Evolutionary conservation across 2,329 filamentous ascomycete species (phyloP).

Genomic region (Colletotrichum theobromicola): DNA sequence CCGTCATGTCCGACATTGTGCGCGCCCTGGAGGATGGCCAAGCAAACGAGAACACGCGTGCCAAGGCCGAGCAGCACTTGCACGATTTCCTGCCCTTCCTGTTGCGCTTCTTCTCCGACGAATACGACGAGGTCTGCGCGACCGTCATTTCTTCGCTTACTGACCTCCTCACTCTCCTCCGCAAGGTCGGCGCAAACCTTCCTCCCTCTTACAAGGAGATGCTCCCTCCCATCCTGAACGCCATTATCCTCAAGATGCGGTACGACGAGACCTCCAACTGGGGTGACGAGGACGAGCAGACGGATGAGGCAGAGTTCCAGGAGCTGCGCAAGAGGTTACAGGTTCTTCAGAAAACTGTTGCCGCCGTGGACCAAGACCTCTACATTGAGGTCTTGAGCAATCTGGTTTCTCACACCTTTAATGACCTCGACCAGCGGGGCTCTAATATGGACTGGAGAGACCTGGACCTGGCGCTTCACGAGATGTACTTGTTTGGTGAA

Average conservation of each 20-base stretch:
- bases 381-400: slow-evolving; percentile 90
- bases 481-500: slow-evolving; percentile 96
- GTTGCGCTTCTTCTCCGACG: slow-evolving; percentile 93
- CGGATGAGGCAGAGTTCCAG: slow-evolving; percentile 96
- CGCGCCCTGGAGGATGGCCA: slow-evolving; percentile 76
- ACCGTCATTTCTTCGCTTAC: slow-evolving; percentile 93
- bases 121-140: slow-evolving; percentile 97
- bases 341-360: slow-evolving; percentile 90
- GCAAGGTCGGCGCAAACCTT: slow-evolving; percentile 72
- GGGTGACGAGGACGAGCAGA: slow-evolving; percentile 93
- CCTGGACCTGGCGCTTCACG: slow-evolving; percentile 88
- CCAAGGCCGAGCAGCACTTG: slow-evolving; percentile 81
- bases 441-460: slow-evolving; percentile 90
- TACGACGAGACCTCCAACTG: slow-evolving; percentile 94
- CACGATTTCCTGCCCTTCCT: slow-evolving; percentile 86
- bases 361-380: slow-evolving; percentile 83
- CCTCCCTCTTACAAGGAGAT: slow-evolving; percentile 79
- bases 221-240: slow-evolving; percentile 86
- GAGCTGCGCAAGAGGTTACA: slow-evolving; percentile 90
- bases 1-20: slow-evolving; percentile 84
- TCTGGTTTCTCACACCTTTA: slow-evolving; percentile 87
- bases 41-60: slow-evolving; percentile 67
- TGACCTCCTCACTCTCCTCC: slow-evolving; percentile 88
- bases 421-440: slow-evolving; percentile 76
- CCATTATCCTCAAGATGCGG: slow-evolving; percentile 94